Evolutionary conservation across 305 asterid genomes (phyloP), one percentile per base, ranked within the genome.

Genomic region (Plantago lanceolata): DNA sequence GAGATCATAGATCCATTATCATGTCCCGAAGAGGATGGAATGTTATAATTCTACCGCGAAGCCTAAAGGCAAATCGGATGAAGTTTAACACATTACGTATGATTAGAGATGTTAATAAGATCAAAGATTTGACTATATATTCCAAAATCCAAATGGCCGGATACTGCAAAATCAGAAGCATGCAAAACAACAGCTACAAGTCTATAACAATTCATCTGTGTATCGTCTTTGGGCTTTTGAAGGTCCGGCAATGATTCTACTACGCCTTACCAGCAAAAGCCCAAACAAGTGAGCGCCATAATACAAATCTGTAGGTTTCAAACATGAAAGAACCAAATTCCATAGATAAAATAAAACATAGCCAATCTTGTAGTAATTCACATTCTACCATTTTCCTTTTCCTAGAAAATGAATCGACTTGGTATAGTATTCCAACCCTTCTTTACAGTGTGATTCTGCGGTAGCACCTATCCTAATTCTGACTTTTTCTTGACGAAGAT

Each of bases 371-470:
- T 57, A 51, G 19, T 62, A 67, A 62, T 70, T 65, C 71, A 63
- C 61, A 55, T 72, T 63, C 73, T 71, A 68, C 67, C 63, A 79
- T 70, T 75, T 76, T 67, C 61, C 53, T 57, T 70, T 77, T 68
- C 73, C 79, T 73, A 68, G 73, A 76, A 66, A 79, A 78, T 64
- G 74, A 79, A 81, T 75, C 31, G 72, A 57, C 75, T 76, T 73
- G 79, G 70, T 58, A 69, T 57, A 59, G 67, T 81, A 67, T 65
- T 71, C 78, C 40, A 8, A 33, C 40, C 73, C 75, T 73, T 84
- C 83, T 87, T 89, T 86, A 84, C 88, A 84, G 68, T 74, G 76
- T 78, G 57, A 68, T 76, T 68, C 81, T 84, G 85, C 82, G 9
- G 40, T 33, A 77, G 71, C 76, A 73, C 77, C 89, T 80, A 79